Evolutionary conservation across 2,329 filamentous ascomycete genomes (phyloP).

Genomic region (Penicillium corylophilum): DNA sequence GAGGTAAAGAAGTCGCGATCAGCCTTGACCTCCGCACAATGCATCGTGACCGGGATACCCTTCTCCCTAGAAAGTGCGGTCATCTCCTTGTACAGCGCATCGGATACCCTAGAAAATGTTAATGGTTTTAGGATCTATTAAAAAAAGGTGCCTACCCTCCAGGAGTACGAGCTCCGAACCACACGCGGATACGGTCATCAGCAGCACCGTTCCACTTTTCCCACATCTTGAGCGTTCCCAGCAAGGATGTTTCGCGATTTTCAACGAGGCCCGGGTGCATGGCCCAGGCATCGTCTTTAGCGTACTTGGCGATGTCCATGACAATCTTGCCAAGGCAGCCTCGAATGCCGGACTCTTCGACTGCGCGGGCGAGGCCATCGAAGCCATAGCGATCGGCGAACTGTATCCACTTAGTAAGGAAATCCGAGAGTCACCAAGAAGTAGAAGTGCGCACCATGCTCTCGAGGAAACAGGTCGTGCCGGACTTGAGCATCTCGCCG

Average conservation of each 20-base stretch:
- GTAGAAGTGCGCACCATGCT: constrained; percentile 44
- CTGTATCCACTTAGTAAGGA: constrained; percentile 18
- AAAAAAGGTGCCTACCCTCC: constrained; percentile 36
- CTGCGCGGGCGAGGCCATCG: constrained; percentile 45
- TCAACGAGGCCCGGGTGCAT: constrained; percentile 47
- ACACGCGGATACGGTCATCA: constrained; percentile 47
- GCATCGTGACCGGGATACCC: constrained; percentile 44
- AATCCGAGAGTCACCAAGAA: not conserved
- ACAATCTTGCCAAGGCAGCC: constrained; percentile 48
- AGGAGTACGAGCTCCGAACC: constrained; percentile 51
- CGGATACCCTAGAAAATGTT: constrained; percentile 26
- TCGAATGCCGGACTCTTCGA: constrained; percentile 47
- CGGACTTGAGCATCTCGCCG: constrained; percentile 52
- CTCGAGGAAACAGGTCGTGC: constrained; percentile 54
- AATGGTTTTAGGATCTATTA: not conserved
- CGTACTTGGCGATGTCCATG: constrained; percentile 47
- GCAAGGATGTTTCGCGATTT: constrained; percentile 39
- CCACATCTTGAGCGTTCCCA: constrained; percentile 42
- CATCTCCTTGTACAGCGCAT: constrained; percentile 42
- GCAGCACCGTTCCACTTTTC: constrained; percentile 37
- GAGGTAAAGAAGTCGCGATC: constrained; percentile 42
- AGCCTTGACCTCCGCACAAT: constrained; percentile 29
- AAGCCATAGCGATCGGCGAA: constrained; percentile 50
- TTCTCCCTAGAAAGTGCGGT: constrained; percentile 41
- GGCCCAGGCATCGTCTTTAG: constrained; percentile 42